A percentile compares a stretch with the other conserved stretches of the same genome.
Conservation (phyloP, 208 protist genomes). For the Trypanosomatidae sp. region DNA sequence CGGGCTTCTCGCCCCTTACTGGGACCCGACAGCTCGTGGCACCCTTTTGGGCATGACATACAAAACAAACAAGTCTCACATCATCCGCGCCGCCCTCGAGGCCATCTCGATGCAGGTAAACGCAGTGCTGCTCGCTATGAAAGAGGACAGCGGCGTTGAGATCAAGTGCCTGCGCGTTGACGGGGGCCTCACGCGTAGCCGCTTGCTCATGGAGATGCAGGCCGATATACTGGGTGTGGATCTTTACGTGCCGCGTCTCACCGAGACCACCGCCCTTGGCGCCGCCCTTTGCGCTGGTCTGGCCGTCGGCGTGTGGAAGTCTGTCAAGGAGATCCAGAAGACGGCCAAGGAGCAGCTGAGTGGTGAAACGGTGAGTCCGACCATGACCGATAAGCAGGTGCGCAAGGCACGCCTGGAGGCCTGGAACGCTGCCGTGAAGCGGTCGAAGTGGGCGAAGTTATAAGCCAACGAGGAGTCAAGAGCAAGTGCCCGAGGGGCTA, state of each 20-base stretch:
- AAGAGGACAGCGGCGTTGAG: slow-evolving; percentile 69
- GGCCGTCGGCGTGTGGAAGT: slow-evolving; percentile 61
- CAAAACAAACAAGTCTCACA: slow-evolving; percentile 79
- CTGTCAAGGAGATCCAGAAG: slow-evolving; percentile 42
- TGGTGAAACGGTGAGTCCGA: slow-evolving; percentile 37
- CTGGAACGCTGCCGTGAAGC: slow-evolving; percentile 58
- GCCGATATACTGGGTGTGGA: slow-evolving; percentile 82
- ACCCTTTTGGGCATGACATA: slow-evolving; percentile 94
- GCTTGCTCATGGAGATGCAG: slow-evolving; percentile 95
- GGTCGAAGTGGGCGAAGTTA: slow-evolving; percentile 69
- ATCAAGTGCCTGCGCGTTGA: slow-evolving; percentile 92
- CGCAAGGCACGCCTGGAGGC: slow-evolving; percentile 35
- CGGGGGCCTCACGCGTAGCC: slow-evolving; percentile 93
- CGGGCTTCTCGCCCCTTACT: slow-evolving; percentile 97
- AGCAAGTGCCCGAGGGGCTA: background rate
- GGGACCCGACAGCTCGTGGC: slow-evolving; percentile 94
- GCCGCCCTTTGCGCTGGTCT: slow-evolving; percentile 79
- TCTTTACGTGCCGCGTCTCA: slow-evolving; percentile 66
- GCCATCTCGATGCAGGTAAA: slow-evolving; percentile 90
- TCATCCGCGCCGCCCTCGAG: slow-evolving; percentile 88
- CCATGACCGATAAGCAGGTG: slow-evolving; percentile 17
- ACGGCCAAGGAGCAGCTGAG: slow-evolving; percentile 31
- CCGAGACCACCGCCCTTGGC: slow-evolving; percentile 78
- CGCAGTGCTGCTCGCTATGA: slow-evolving; percentile 86
- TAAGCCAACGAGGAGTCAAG: slow-evolving; percentile 4